Evolutionary conservation across 192 early-diverging fungal genomes (phyloP), one percentile per base, ranked within the genome.

Genomic region (Endogone sp.): DNA sequence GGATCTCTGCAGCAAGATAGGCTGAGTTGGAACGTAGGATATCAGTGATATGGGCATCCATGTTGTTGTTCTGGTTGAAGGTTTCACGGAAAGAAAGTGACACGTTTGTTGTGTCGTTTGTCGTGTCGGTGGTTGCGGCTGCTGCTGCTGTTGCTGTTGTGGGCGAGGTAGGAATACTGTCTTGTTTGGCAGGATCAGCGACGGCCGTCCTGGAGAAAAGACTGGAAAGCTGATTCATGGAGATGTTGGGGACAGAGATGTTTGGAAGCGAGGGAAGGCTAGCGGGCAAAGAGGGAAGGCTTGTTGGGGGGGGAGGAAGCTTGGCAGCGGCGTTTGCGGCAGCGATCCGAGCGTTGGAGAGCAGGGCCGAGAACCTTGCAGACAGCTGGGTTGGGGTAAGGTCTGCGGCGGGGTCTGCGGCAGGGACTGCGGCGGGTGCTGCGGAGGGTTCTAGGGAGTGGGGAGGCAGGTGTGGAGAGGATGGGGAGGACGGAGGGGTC

Each of bases 1-100:
- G 77, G 21, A 79, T 79, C 29, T 79, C 77, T 8, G 77, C 77
- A 0, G 77, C 72, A 16, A 79, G 27, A 60, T 79, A 79, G 11
- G 77, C 74, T 13, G 77, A 74, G 29, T 75, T 79, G 16, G 77
- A 74, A 28, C 73, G 57, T 3, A 79, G 70, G 30, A 71, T 74
- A 29, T 79, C 77, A 56, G 65, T 64, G 1, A 79, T 49, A 16
- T 49, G 37, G 37, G 37, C 37, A 49, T 49, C 37, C 6, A 49
- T 49, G 37, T 49, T 49, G 1, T 49, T 49, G 37, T 49, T 49
- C 1, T 49, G 37, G 37, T 49, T 49, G 37, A 49, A 49, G 37
- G 37, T 49, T 16, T 49, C 37, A 16, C 37, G 37, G 37, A 49
- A 49, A 16, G 37, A 49, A 49, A 16, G 37, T 49, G 37, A 16